Evolutionary conservation across 2,329 filamentous ascomycete genomes (phyloP).

Genomic region (Neopestalotiopsis sp.): DNA sequence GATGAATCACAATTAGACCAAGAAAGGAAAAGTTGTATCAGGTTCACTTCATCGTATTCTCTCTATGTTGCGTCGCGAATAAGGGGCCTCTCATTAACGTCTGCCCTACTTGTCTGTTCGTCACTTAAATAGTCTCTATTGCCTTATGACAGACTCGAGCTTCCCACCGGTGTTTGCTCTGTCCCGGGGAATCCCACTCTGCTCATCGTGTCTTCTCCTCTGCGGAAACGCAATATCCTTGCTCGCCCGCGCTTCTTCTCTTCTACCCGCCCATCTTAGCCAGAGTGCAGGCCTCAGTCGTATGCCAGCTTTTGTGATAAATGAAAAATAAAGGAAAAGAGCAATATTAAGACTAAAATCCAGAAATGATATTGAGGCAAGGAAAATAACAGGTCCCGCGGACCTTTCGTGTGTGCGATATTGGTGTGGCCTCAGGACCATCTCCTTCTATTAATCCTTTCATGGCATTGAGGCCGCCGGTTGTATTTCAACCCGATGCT

Average conservation of each 20-base stretch:
- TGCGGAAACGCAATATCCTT: constrained; percentile 5
- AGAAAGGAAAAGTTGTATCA: not conserved
- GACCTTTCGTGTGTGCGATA: constrained; percentile 10
- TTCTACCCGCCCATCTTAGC: not conserved
- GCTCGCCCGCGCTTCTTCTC: not conserved
- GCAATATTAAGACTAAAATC: constrained; percentile 15
- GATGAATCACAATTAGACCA: not conserved
- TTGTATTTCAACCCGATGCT: not conserved
- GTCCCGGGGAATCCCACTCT: constrained; percentile 18
- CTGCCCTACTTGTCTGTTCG: constrained; percentile 15
- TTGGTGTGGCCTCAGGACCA: not conserved
- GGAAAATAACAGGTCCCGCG: constrained; percentile 1
- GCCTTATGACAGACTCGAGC: not conserved
- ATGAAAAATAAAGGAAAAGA: not conserved
- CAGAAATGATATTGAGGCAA: constrained; percentile 5
- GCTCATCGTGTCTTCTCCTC: constrained; percentile 23
- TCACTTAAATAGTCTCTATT: constrained; percentile 16
- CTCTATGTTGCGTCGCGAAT: constrained; percentile 8
- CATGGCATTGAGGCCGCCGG: not conserved
- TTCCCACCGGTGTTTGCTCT: not conserved
- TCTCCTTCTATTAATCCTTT: not conserved
- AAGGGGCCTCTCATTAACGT: constrained; percentile 10
- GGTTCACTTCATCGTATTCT: not conserved
- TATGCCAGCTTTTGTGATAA: constrained; percentile 13
- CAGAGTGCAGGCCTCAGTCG: constrained; percentile 2